Base-by-base conservation (phyloP, 1,284 basidiomycete species). In the Puccinia hordei region DNA sequence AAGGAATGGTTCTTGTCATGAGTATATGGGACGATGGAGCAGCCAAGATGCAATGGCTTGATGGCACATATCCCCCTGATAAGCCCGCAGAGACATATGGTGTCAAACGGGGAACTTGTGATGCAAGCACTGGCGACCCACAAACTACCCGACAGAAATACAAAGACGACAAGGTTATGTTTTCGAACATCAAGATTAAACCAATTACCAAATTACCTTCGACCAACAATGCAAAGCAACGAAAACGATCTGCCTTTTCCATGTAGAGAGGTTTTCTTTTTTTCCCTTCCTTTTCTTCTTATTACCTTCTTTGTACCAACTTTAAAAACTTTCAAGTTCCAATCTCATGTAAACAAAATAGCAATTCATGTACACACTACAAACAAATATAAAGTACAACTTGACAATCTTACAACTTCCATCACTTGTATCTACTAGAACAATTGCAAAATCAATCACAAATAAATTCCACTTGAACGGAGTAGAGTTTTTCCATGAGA, bases 11-110 rank as follows among this genome's bases (percentile, higher is more conserved):
- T 17, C 41, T 73, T 30, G 72, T 73, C 4, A 41, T 73, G 53
- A 73, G 72, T 61, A 53, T 73, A 27, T 73, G 72, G 72, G 72
- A 73, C 15, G 72, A 73, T 51, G 33, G 17, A 22, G 59, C n/a
- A 10, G 72, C 72, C 51, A 59, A 55, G 51, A 57, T 73, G 72
- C 72, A 57, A 13, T 73, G 72, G 72, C 72, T 73, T 53, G 53
- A 73, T 44, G 33, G 51, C 12, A 73, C 22, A 0, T 73, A 59
- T 30, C 72, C 72, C 22, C 22, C 51, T 3, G 22, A 22, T 24
- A 61, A 61, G 33, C 24, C 65, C 44, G 35, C 27, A 5, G 72
- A 57, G 15, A 30, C 15, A 8, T 44, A 19, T 44, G 72, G 72
- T n/a, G 72, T 44, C 2, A 15, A 27, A 38, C 53, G 72, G 2